Evolutionary conservation across 108 stramenopile species (phyloP).

Genomic region (Cyclotella sp.): DNA sequence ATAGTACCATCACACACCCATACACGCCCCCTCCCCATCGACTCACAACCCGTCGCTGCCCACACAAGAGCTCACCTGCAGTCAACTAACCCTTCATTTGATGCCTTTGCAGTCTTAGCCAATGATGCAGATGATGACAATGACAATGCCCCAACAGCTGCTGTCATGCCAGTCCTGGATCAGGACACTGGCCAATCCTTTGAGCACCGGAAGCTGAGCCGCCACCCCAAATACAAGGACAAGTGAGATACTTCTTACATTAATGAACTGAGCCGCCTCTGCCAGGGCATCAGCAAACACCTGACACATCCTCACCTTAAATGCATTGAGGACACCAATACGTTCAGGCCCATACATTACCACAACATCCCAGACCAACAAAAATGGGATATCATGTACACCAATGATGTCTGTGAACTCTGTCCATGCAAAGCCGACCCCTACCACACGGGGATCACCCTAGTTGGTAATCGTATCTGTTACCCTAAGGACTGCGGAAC

Average conservation of each 20-base stretch:
- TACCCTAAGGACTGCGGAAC: not conserved
- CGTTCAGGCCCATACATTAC: not conserved
- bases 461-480: not conserved
- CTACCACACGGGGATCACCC: not conserved
- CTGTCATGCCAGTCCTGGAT: not conserved
- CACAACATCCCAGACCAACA: not conserved
- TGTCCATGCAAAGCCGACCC: not conserved
- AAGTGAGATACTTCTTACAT: slow-evolving; percentile 1
- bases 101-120: not conserved
- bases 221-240: not conserved
- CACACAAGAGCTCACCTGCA: too few species aligned
- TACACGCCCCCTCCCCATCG: too few species aligned
- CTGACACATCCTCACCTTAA: not conserved
- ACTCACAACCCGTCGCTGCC: too few species aligned
- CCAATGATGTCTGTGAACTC: too few species aligned
- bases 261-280: slow-evolving; percentile 1
- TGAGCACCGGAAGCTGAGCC: not conserved
- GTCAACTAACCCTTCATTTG: too few species aligned
- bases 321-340: not conserved
- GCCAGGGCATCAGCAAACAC: slow-evolving; percentile 10
- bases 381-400: not conserved
- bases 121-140: not conserved
- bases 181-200: slow-evolving; percentile 4
- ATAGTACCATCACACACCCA: too few species aligned
- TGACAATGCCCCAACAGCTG: not conserved